Percentiles rank a stretch among this genome's conserved stretches.
These are phyloP conservation scores for Aureobasidium leucospermi DNA, from an alignment of 2,329 filamentous ascomycete species.

Conservation along the genomic window DNA sequence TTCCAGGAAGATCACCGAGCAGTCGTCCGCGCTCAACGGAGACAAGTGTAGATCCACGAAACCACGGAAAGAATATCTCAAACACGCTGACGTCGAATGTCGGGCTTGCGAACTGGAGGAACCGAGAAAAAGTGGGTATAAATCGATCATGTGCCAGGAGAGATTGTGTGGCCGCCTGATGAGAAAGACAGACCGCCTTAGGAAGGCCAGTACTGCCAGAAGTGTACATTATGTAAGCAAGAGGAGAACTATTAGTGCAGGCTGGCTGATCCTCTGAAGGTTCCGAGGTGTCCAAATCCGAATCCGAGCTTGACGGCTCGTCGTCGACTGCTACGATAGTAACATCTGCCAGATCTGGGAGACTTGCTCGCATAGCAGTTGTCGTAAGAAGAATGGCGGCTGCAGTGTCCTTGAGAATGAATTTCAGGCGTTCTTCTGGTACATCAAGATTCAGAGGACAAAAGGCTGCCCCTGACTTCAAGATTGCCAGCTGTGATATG, in stretches of 20 bases:
- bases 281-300: neutral
- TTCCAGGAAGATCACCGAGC: slow-evolving; percentile 64
- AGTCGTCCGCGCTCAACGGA: slow-evolving; percentile 61
- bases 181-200: slow-evolving; percentile 79
- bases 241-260: slow-evolving; percentile 12
- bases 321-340: slow-evolving; percentile 38
- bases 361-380: slow-evolving; percentile 34
- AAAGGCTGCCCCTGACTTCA: slow-evolving; percentile 78
- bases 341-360: slow-evolving; percentile 31
- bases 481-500: slow-evolving; percentile 64
- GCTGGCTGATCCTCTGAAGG: neutral
- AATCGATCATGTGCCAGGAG: slow-evolving; percentile 72
- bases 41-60: slow-evolving; percentile 65
- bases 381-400: slow-evolving; percentile 63
- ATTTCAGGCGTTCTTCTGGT: slow-evolving; percentile 67
- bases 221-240: slow-evolving; percentile 91
- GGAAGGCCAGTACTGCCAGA: slow-evolving; percentile 83
- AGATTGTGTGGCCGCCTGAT: slow-evolving; percentile 72
- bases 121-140: slow-evolving; percentile 68
- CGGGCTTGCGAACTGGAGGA: slow-evolving; percentile 85
- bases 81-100: slow-evolving; percentile 95
- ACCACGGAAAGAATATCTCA: slow-evolving; percentile 85
- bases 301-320: neutral
- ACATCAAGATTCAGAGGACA: slow-evolving; percentile 76
- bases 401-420: slow-evolving; percentile 71